Conservation (phyloP, 2,329 filamentous ascomycete species). For the Claviceps quebecensis region DNA sequence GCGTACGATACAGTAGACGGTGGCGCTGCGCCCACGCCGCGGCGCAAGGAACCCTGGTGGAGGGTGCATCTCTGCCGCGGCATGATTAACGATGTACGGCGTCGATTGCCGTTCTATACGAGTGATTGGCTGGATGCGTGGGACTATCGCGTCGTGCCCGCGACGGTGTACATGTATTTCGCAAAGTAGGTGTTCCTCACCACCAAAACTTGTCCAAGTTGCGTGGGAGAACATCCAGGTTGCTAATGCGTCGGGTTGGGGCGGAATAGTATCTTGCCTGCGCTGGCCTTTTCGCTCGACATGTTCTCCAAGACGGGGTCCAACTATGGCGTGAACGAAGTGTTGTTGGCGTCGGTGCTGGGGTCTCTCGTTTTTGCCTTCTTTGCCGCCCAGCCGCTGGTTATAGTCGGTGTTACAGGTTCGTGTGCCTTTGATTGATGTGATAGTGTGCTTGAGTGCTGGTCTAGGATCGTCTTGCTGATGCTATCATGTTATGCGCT, state of each 20-base stretch:
- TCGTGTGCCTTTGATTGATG: constrained; percentile 2
- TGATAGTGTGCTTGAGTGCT: neutral
- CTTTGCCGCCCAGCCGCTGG: constrained; percentile 68
- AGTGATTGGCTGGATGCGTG: constrained; percentile 80
- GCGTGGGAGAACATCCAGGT: neutral
- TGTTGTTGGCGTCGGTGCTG: constrained; percentile 71
- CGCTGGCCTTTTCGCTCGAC: constrained; percentile 77
- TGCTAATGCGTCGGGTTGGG: neutral
- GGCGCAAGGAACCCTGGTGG: constrained; percentile 44
- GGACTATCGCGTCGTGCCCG: constrained; percentile 80
- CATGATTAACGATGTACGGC: constrained; percentile 64
- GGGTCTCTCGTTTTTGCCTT: constrained; percentile 70
- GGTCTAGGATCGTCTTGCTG: neutral
- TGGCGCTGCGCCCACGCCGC: neutral
- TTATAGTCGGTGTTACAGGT: constrained; percentile 83
- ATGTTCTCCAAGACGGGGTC: constrained; percentile 83
- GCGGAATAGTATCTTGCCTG: constrained; percentile 58
- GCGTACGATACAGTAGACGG: neutral
- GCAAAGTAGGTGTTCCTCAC: constrained; percentile 50
- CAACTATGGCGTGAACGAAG: constrained; percentile 83
- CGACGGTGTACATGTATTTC: constrained; percentile 90
- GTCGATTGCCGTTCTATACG: constrained; percentile 61
- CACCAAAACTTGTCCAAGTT: too few species aligned
- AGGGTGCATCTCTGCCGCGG: constrained; percentile 61
- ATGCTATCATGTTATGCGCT: neutral